Conservation (phyloP, 257 asterid genomes). For the Coffea eugenioides region DNA sequence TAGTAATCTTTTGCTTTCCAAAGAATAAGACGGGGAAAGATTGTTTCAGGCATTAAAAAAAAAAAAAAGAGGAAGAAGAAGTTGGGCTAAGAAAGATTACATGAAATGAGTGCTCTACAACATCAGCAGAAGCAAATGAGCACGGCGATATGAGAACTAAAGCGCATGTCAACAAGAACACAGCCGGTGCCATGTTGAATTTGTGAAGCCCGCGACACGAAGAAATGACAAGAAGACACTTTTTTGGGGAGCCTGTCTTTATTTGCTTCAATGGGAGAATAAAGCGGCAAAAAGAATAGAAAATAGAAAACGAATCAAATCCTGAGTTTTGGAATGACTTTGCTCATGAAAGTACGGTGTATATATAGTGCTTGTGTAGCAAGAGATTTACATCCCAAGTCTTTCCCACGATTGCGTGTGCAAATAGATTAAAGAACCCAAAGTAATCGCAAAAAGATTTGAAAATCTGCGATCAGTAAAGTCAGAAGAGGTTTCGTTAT, state of each 20-base stretch:
- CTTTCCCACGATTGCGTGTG: slow-evolving; percentile 20
- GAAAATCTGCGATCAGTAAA: not conserved
- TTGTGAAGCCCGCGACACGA: not conserved
- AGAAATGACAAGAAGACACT: not conserved
- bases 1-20: no score
- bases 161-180: slow-evolving; percentile 23
- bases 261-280: not conserved
- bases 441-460: not conserved
- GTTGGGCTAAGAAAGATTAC: slow-evolving; percentile 27
- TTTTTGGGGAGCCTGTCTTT: not conserved
- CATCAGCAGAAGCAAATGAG: slow-evolving; percentile 46
- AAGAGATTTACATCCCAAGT: not conserved
- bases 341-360: not conserved
- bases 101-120: slow-evolving; percentile 63
- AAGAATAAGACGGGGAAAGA: no score
- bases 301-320: not conserved
- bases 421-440: not conserved
- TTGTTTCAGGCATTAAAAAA: no score
- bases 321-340: not conserved
- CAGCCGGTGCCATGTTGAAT: slow-evolving; percentile 26
- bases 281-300: not conserved
- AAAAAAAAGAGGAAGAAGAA: not conserved
- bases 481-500: slow-evolving; percentile 20
- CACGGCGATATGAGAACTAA: slow-evolving; percentile 32
- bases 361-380: not conserved